Conservation (phyloP, 768 basidiomycete species). For the Russula abietina region DNA sequence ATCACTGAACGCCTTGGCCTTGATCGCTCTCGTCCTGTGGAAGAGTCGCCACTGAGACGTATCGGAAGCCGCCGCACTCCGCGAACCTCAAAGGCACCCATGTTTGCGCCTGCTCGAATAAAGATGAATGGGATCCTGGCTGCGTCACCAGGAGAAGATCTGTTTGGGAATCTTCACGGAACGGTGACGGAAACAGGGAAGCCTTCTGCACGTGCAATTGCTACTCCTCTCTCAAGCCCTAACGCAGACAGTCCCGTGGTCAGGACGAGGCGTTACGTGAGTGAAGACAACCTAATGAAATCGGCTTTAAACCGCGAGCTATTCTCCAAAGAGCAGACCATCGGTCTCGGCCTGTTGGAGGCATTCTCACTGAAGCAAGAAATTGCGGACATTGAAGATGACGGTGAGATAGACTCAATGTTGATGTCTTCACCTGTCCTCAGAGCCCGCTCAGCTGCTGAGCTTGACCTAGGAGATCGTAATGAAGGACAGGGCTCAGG, state of each 20-base stretch:
- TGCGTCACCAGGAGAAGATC: slow-evolving; percentile 19
- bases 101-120: slow-evolving; percentile 22
- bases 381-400: slow-evolving; percentile 17
- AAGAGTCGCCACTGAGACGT: slow-evolving; percentile 43
- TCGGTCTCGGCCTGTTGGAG: slow-evolving; percentile 29
- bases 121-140: slow-evolving; percentile 12
- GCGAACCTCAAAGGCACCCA: slow-evolving; percentile 16
- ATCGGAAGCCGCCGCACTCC: slow-evolving; percentile 15
- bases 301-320: slow-evolving; percentile 16
- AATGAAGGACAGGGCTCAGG: slow-evolving; percentile 8
- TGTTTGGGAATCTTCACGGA: slow-evolving; percentile 20
- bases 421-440: slow-evolving; percentile 24
- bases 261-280: slow-evolving; percentile 19
- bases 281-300: slow-evolving; percentile 18
- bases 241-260: slow-evolving; percentile 24
- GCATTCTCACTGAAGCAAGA: slow-evolving; percentile 27
- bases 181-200: slow-evolving; percentile 12
- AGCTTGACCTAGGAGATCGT: slow-evolving; percentile 12
- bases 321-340: slow-evolving; percentile 11
- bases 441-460: slow-evolving; percentile 15
- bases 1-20: slow-evolving; percentile 31
- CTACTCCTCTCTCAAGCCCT: slow-evolving; percentile 22
- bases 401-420: slow-evolving; percentile 22
- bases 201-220: slow-evolving; percentile 1
- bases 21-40: slow-evolving; percentile 30